Conservation (phyloP, 202 grass and related monocot species). For the Zoysia matrella region DNA sequence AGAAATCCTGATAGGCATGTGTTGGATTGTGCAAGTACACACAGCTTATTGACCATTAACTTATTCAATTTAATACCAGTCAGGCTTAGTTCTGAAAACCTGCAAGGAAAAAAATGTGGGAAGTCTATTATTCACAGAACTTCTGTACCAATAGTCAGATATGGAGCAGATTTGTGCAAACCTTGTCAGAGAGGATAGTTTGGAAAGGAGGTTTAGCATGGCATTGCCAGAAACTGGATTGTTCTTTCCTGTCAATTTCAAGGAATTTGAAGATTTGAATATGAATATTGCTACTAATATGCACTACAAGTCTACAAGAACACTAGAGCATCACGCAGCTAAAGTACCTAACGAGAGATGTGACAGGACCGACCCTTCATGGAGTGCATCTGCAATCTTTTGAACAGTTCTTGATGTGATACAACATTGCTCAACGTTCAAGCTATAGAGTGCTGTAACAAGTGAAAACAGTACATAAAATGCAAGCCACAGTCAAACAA, state of each 20-base stretch:
- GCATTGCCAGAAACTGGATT: slow-evolving; percentile 85
- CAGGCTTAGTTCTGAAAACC: slow-evolving; percentile 93
- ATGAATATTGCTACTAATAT: slow-evolving; percentile 28
- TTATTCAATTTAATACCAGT: slow-evolving; percentile 89
- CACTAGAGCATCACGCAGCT: slow-evolving; percentile 20
- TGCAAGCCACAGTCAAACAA: slow-evolving; percentile 13
- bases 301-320: background rate
- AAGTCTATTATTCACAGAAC: slow-evolving; percentile 27
- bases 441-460: slow-evolving; percentile 81
- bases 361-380: slow-evolving; percentile 80
- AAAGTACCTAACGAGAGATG: slow-evolving; percentile 90
- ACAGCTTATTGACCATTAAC: slow-evolving; percentile 68
- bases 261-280: slow-evolving; percentile 35
- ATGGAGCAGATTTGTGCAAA: slow-evolving; percentile 46
- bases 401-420: slow-evolving; percentile 95
- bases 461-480: slow-evolving; percentile 31
- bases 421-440: slow-evolving; percentile 94
- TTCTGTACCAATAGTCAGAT: slow-evolving; percentile 25
- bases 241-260: slow-evolving; percentile 77
- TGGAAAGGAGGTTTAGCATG: slow-evolving; percentile 83
- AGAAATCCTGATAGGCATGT: slow-evolving; percentile 69
- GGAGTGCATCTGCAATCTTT: slow-evolving; percentile 82
- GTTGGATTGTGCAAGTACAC: slow-evolving; percentile 66
- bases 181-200: slow-evolving; percentile 90
- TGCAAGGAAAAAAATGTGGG: slow-evolving; percentile 47